Percentiles rank a stretch among this genome's conserved stretches.
These are phyloP conservation scores for Pseudoneurospora amorphoporcata DNA, from an alignment of 495 filamentous ascomycete genomes.

Conservation along the genomic window DNA sequence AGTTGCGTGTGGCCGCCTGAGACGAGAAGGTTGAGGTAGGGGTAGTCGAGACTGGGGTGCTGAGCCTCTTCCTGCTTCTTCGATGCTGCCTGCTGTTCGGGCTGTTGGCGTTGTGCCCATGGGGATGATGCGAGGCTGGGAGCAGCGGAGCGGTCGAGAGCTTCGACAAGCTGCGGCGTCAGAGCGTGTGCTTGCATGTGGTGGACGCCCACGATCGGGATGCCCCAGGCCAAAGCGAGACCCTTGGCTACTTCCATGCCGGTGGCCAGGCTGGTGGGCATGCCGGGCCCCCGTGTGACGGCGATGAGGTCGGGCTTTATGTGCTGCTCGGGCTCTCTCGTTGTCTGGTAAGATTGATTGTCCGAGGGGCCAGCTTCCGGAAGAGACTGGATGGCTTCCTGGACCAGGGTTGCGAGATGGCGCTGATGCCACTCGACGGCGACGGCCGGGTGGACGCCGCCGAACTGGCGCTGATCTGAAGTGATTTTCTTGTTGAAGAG, in stretches of 20 bases:
- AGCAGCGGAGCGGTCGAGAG: slow-evolving; percentile 31
- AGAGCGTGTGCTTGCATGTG: slow-evolving; percentile 97
- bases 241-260: slow-evolving; percentile 85
- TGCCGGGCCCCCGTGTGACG: slow-evolving; percentile 84
- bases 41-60: slow-evolving; percentile 43
- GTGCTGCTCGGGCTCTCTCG: background rate
- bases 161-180: slow-evolving; percentile 70
- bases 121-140: background rate
- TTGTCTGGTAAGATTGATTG: background rate
- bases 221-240: slow-evolving; percentile 68
- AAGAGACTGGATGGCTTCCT: slow-evolving; percentile 48
- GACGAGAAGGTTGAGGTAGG: slow-evolving; percentile 82
- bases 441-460: slow-evolving; percentile 68
- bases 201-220: slow-evolving; percentile 75
- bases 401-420: slow-evolving; percentile 54
- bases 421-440: slow-evolving; percentile 65
- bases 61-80: background rate
- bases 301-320: slow-evolving; percentile 58
- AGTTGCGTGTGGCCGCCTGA: slow-evolving; percentile 90
- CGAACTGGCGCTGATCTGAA: slow-evolving; percentile 56
- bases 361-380: slow-evolving; percentile 18
- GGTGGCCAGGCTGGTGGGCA: slow-evolving; percentile 60
- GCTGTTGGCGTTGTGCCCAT: background rate
- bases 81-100: background rate
- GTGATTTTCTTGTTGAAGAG: slow-evolving; percentile 79